These are phyloP conservation scores for Cercospora brassicicola DNA, from an alignment of 2,329 filamentous ascomycete genomes.

Conservation along the genomic window DNA sequence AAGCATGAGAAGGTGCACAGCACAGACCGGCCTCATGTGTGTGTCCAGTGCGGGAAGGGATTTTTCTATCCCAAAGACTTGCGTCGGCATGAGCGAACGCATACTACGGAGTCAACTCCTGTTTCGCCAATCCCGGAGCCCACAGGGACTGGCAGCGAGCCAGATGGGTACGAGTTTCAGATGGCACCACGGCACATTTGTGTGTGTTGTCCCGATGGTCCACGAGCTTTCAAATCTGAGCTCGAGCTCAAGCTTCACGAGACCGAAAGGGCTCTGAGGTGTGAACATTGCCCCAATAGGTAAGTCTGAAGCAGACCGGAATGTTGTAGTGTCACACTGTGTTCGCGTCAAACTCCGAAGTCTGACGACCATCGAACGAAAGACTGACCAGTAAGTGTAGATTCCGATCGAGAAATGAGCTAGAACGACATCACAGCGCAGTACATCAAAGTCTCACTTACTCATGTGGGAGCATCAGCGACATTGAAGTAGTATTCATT, in stretches of 20 bases:
- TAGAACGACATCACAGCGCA: background rate
- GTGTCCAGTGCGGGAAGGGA: slow-evolving; percentile 16
- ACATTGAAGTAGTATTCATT: slow-evolving; percentile 4
- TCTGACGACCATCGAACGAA: background rate
- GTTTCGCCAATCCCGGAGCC: slow-evolving; percentile 15
- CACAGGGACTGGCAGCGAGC: background rate
- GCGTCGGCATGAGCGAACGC: slow-evolving; percentile 14
- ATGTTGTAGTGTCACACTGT: background rate
- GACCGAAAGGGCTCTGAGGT: background rate
- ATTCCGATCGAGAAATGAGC: background rate
- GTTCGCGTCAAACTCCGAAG: background rate
- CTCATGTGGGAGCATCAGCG: slow-evolving; percentile 1
- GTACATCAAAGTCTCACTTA: background rate
- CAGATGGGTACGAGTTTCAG: background rate
- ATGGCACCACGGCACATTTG: background rate
- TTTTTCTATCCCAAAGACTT: slow-evolving; percentile 19
- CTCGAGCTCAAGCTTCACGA: slow-evolving; percentile 8
- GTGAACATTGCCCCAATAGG: background rate
- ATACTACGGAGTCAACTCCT: slow-evolving; percentile 10
- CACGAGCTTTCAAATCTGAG: background rate
- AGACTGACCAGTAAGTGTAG: background rate
- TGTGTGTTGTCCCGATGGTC: background rate
- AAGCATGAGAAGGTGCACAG: slow-evolving; percentile 18
- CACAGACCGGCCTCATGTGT: slow-evolving; percentile 12
- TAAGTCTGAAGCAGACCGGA: background rate